Percentiles rank a stretch among this genome's conserved stretches.
phyloP scores from a whole-genome alignment of 441 rosid species.

The Pelargonium citronellum region DNA sequence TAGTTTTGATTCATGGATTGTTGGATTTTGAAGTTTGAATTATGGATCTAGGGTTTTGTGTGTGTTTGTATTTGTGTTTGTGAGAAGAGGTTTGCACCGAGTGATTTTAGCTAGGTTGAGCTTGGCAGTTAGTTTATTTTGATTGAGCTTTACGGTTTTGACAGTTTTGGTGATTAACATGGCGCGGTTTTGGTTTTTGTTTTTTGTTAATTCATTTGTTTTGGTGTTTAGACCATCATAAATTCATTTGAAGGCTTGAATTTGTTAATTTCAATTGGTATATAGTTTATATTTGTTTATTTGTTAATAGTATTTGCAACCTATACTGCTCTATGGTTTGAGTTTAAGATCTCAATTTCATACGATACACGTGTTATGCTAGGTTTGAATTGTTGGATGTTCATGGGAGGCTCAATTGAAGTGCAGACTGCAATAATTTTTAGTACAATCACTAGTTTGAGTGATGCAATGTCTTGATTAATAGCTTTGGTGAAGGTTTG shows the following conservation, averaged over 20 bases:
- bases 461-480: neutral
- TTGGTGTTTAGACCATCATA: neutral
- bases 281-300: neutral
- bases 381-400: neutral
- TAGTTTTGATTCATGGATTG: neutral
- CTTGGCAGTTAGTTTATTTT: neutral
- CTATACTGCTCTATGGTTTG: neutral
- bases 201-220: neutral
- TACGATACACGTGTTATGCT: neutral
- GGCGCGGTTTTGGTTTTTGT: neutral
- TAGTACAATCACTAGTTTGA: neutral
- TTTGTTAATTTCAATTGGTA: neutral
- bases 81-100: neutral
- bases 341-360: neutral
- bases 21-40: neutral
- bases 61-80: neutral
- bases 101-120: neutral
- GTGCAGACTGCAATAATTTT: too few species aligned
- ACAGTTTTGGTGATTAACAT: neutral
- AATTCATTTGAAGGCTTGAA: too few species aligned
- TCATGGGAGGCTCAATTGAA: too few species aligned
- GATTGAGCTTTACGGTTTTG: neutral
- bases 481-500: neutral
- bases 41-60: constrained; percentile 5
- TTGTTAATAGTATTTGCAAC: neutral